Evolutionary conservation across 2,329 filamentous ascomycete species (phyloP), one percentile per base, ranked within the genome.

Genomic region (Cercospora zeae-maydis): DNA sequence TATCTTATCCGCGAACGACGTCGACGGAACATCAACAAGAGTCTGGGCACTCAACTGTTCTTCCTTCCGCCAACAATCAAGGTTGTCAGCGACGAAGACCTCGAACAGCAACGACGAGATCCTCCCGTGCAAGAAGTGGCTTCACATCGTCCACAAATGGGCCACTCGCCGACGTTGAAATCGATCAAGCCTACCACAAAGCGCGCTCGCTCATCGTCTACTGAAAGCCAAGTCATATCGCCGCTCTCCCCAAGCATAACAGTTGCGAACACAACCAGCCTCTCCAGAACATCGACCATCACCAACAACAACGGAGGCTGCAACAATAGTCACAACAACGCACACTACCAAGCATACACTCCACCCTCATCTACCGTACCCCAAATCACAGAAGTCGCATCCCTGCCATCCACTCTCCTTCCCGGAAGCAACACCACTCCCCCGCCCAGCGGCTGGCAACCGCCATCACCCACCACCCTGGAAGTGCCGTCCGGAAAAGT

Each of bases 281-380:
- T 59, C n/a, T 59, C 57, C 24, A 47, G 57, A 21, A 59, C 57
- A 33, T 59, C 57, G 6, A 59, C 57, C 11, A 59, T 59, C 31
- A 59, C 57, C n/a, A 59, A 59, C 45, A 59, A 59, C 57, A 49
- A 49, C 11, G 42, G 42, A 49, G 21, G 42, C 42, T 49, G 21
- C 21, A 49, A 49, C n/a, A 21, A 11, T 21, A 53, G 34, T 34
- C 49, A 53, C 14, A 59, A 53, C 57, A 27, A 14, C 8, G 16
- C 19, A 39, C 31, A 59, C 39, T 53, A 59, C 57, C 45, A 42
- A 11, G 45, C 57, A 24, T 42, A 53, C 47, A 53, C 30, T 19
- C 57, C 34, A 33, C 21, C 33, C 5, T 11, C 31, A 14, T 21
- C 34, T 36, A 42, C 45, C 5, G 31, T 36, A 11, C 30, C 42